Evolutionary conservation across 2,329 filamentous ascomycete genomes (phyloP).

Genomic region (Lachnellula occidentalis): DNA sequence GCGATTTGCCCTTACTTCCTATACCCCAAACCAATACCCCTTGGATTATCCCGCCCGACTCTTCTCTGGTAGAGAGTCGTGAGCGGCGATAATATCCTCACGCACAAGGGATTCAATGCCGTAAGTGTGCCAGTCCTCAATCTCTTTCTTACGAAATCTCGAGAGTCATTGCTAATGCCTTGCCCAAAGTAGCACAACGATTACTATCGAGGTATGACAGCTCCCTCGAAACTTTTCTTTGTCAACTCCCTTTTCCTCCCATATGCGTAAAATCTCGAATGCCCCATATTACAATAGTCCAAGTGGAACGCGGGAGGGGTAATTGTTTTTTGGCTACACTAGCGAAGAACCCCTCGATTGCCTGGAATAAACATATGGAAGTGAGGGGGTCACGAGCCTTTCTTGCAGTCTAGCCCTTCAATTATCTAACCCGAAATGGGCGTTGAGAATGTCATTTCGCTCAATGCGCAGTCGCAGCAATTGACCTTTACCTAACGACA

Average conservation of each 20-base stretch:
- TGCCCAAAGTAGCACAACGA: conserved; percentile 18
- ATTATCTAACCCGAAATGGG: not conserved
- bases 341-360: not conserved
- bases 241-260: not conserved
- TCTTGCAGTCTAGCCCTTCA: not conserved
- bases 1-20: conserved; percentile 11
- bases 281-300: not conserved
- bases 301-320: not conserved
- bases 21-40: conserved; percentile 5
- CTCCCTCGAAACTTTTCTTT: not conserved
- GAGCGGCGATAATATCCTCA: conserved; percentile 28
- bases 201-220: conserved; percentile 21
- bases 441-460: not conserved
- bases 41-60: conserved; percentile 30
- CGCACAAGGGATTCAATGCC: conserved; percentile 14
- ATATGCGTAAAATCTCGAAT: not conserved
- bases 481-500: not conserved
- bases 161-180: conserved; percentile 6
- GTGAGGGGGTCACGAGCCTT: not conserved
- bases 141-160: not conserved
- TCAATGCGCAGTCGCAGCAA: not conserved
- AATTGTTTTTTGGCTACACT: not conserved
- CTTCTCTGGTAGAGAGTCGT: conserved; percentile 31
- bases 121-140: conserved; percentile 15
- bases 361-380: not conserved